These are phyloP conservation scores for Pseudonectria foliicola DNA, from an alignment of 2,329 filamentous ascomycete species.

Conservation along the genomic window DNA sequence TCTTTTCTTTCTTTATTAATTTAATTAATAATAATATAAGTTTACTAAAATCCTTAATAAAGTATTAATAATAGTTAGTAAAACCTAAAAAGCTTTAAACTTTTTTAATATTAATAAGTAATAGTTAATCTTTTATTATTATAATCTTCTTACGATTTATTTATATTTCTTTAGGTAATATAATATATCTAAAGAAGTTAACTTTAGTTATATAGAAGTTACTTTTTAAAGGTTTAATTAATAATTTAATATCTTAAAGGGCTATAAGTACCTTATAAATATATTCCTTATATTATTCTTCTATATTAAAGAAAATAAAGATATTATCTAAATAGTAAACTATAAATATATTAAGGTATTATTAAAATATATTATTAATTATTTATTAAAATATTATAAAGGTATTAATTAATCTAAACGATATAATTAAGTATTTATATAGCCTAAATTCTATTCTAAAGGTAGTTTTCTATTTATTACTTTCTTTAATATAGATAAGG, in stretches of 20 bases:
- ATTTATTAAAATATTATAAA: constrained; percentile 11
- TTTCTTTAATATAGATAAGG: constrained; percentile 23
- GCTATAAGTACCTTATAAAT: constrained; percentile 9
- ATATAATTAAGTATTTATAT: constrained; percentile 28
- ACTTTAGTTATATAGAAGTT: constrained; percentile 9
- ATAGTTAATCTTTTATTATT: constrained; percentile 2
- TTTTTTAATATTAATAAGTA: constrained; percentile 2
- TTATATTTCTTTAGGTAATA: constrained; percentile 2
- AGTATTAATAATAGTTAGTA: constrained; percentile 11
- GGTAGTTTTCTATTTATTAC: constrained; percentile 27
- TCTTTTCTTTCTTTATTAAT: constrained; percentile 5
- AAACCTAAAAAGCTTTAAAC: constrained; percentile 4
- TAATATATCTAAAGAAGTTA: constrained; percentile 9
- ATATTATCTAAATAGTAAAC: constrained; percentile 15
- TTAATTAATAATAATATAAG: constrained; percentile 1
- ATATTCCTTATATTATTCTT: constrained; percentile 12
- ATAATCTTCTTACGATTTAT: constrained; percentile 12
- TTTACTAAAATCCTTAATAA: constrained; percentile 11
- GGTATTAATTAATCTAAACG: constrained; percentile 19
- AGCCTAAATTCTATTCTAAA: constrained; percentile 26
- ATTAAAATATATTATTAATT: constrained; percentile 11
- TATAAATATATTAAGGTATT: constrained; percentile 13
- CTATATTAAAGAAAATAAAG: constrained; percentile 13
- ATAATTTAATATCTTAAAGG: constrained; percentile 9
- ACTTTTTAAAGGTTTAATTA: constrained; percentile 11